Evolutionary conservation across 129 eudicot species (phyloP).

Genomic region (Lonicera japonica): DNA sequence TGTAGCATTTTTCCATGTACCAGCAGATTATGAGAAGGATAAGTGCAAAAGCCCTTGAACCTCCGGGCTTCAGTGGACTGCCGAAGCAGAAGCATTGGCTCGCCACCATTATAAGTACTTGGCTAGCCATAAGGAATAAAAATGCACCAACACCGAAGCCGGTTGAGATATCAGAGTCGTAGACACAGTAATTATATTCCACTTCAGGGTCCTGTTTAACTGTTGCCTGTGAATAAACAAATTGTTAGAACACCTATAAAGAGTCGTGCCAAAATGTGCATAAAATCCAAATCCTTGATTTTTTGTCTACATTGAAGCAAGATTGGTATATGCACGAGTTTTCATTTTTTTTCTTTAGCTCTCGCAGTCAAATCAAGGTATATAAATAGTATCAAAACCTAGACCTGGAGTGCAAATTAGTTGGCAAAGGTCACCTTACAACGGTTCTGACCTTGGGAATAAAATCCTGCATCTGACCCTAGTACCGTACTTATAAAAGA

Average conservation of each 20-base stretch:
- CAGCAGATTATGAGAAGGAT: slow-evolving; percentile 70
- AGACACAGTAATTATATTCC: slow-evolving; percentile 47
- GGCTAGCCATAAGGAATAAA: slow-evolving; percentile 68
- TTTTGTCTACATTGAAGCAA: too few species aligned
- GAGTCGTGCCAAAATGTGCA: too few species aligned
- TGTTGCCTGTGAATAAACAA: slow-evolving; percentile 40
- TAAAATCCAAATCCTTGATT: too few species aligned
- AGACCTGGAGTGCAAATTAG: too few species aligned
- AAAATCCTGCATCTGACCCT: too few species aligned
- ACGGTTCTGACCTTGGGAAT: too few species aligned
- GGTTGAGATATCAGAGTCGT: slow-evolving; percentile 82
- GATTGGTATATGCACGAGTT: too few species aligned
- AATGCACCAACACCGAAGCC: slow-evolving; percentile 94
- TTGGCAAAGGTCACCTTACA: too few species aligned
- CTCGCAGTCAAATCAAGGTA: too few species aligned
- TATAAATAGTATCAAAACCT: too few species aligned
- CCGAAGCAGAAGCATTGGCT: slow-evolving; percentile 96
- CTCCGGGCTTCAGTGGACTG: slow-evolving; percentile 65
- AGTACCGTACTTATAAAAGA: too few species aligned
- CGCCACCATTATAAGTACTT: slow-evolving; percentile 63
- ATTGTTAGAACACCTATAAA: not conserved
- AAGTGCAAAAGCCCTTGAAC: slow-evolving; percentile 71
- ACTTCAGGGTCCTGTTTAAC: slow-evolving; percentile 30
- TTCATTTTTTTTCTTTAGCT: too few species aligned
- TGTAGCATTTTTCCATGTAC: slow-evolving; percentile 21